These are phyloP conservation scores for Aureobasidium uvarum DNA, from an alignment of 2,329 filamentous ascomycete genomes.

Conservation along the genomic window DNA sequence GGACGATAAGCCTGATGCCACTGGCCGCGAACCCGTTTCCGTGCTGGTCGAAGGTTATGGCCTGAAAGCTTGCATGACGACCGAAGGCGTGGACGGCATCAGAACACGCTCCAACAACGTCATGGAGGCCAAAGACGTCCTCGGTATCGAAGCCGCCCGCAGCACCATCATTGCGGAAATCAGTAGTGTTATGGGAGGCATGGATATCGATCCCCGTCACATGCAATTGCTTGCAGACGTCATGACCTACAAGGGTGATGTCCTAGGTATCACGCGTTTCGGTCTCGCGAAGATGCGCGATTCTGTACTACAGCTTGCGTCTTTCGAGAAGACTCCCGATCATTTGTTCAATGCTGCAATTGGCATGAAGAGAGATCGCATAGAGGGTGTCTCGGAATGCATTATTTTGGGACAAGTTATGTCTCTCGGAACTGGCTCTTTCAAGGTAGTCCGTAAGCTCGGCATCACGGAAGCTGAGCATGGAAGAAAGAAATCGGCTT, in stretches of 20 bases:
- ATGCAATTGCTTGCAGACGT: constrained; percentile 97
- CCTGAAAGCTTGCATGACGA: constrained; percentile 84
- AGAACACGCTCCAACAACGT: constrained; percentile 77
- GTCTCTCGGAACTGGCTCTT: constrained; percentile 83
- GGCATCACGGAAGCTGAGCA: constrained; percentile 60
- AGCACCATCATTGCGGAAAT: constrained; percentile 89
- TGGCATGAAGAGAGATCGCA: constrained; percentile 84
- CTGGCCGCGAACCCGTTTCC: constrained; percentile 55
- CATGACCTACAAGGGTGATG: constrained; percentile 98
- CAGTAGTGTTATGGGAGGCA: constrained; percentile 80
- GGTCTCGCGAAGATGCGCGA: constrained; percentile 96
- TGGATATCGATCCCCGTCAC: constrained; percentile 95
- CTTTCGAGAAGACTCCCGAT: constrained; percentile 97
- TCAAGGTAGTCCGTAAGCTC: constrained; percentile 79
- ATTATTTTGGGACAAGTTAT: constrained; percentile 99
- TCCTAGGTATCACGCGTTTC: constrained; percentile 94
- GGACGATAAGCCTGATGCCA: constrained; percentile 64
- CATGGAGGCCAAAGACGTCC: constrained; percentile 80
- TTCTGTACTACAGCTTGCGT: constrained; percentile 86
- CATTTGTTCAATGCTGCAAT: constrained; percentile 94
- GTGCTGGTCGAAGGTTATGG: constrained; percentile 93
- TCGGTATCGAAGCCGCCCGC: constrained; percentile 93
- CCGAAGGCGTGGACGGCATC: constrained; percentile 80
- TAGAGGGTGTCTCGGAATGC: constrained; percentile 92
- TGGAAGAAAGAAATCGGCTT: constrained; percentile 28